A percentile compares a stretch with the other conserved stretches of the same genome.
phyloP scores from a whole-genome alignment of 495 filamentous ascomycete species.

The Penicillium psychrofluorescens region DNA sequence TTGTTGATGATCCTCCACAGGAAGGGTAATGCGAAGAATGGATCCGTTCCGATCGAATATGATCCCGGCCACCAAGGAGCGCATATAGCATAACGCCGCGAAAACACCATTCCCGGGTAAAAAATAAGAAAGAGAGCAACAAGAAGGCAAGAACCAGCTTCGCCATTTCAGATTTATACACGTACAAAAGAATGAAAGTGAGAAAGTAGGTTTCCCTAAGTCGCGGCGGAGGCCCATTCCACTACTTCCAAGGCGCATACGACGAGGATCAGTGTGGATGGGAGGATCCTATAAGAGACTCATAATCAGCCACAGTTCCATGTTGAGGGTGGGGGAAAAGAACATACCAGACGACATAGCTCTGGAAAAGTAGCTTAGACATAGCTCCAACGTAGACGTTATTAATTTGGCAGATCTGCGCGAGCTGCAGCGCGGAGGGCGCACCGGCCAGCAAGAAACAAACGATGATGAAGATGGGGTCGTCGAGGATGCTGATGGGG shows the following conservation, averaged over 20 bases:
- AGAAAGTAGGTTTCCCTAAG: slow-evolving; percentile 4
- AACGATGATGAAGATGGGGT: slow-evolving; percentile 96
- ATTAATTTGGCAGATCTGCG: slow-evolving; percentile 98
- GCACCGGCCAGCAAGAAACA: slow-evolving; percentile 94
- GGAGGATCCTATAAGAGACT: slow-evolving; percentile 63
- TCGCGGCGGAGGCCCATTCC: slow-evolving; percentile 63
- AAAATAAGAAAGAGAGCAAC: not conserved
- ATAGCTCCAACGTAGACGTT: slow-evolving; percentile 90
- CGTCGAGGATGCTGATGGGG: slow-evolving; percentile 88
- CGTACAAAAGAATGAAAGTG: not conserved
- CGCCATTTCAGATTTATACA: not conserved
- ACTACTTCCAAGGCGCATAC: slow-evolving; percentile 89
- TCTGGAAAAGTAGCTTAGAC: slow-evolving; percentile 90
- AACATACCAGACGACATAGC: slow-evolving; percentile 88
- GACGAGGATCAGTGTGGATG: slow-evolving; percentile 84
- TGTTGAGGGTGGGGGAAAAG: not conserved
- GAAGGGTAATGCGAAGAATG: too few species aligned
- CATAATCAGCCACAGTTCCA: slow-evolving; percentile 18
- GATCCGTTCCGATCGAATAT: too few species aligned
- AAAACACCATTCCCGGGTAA: not conserved
- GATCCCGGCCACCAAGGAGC: too few species aligned
- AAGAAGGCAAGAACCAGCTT: not conserved
- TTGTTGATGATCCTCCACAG: too few species aligned
- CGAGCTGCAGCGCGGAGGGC: slow-evolving; percentile 87
- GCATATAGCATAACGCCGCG: not conserved